Percentiles rank a stretch among this genome's conserved stretches.
Evolutionary conservation across 1,139 yeast species (phyloP).

Genomic region (Eremothecium sinecaudum): DNA sequence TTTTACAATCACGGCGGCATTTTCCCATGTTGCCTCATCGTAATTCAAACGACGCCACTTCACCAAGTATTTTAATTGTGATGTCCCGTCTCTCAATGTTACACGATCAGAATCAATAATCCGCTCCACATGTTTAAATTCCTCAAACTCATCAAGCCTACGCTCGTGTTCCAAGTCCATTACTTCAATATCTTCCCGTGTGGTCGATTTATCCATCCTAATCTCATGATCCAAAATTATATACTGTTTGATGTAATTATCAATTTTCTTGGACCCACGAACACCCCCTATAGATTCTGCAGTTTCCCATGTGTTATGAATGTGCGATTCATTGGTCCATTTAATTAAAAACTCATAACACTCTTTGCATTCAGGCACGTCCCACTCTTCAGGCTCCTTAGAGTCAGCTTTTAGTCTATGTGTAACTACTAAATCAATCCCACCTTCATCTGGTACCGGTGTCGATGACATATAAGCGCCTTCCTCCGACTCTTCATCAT

Average conservation of each 20-base stretch:
- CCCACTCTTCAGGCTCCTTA: constrained; percentile 32
- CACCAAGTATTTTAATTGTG: constrained; percentile 69
- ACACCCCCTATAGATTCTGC: constrained; percentile 41
- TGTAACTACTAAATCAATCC: constrained; percentile 35
- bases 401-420: constrained; percentile 28
- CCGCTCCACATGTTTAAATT: constrained; percentile 79
- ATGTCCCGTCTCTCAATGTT: constrained; percentile 49
- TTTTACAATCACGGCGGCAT: constrained; percentile 76
- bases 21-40: constrained; percentile 97
- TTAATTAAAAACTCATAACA: constrained; percentile 63
- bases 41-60: constrained; percentile 92
- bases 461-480: constrained; percentile 27
- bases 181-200: constrained; percentile 83
- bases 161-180: constrained; percentile 89
- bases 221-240: constrained; percentile 66
- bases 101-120: constrained; percentile 81
- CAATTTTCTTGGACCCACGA: constrained; percentile 78
- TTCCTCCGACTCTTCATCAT: constrained; percentile 25
- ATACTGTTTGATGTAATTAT: constrained; percentile 77
- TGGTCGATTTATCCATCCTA: constrained; percentile 67
- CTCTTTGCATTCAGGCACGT: constrained; percentile 43
- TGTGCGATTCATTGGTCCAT: constrained; percentile 82
- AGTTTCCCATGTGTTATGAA: constrained; percentile 92
- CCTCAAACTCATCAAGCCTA: constrained; percentile 71
- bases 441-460: constrained; percentile 24